Evolutionary conservation across 257 asterid genomes (phyloP).

Genomic region (Solanum chiquidenum): DNA sequence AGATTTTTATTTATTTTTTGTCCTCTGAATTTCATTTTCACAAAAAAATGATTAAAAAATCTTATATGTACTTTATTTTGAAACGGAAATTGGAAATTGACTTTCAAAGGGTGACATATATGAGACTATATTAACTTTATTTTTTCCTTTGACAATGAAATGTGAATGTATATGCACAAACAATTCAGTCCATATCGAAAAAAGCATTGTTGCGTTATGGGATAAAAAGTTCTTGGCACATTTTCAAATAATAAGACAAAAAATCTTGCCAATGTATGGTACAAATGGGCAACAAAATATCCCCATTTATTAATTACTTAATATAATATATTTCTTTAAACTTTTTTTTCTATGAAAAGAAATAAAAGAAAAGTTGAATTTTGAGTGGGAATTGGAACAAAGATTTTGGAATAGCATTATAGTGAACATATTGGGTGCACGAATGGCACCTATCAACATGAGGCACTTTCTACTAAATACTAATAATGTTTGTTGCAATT

Average conservation of each 20-base stretch:
- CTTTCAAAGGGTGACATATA: not conserved
- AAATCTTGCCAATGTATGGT: not conserved
- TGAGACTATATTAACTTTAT: not conserved
- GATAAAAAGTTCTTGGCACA: not conserved
- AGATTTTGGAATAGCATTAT: not conserved
- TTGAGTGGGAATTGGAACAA: not conserved
- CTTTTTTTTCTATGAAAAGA: not conserved
- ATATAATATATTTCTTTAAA: not conserved
- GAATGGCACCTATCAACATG: not conserved
- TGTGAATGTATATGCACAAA: not conserved
- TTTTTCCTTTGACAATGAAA: not conserved
- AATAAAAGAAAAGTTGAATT: not conserved
- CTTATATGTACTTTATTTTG: not conserved
- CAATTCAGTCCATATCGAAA: not conserved
- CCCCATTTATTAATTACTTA: not conserved
- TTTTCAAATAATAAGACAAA: not conserved
- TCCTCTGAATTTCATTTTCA: not conserved
- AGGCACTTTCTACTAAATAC: not conserved
- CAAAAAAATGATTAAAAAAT: not conserved
- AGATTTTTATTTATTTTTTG: not conserved
- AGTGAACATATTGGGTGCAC: not conserved
- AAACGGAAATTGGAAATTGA: not conserved
- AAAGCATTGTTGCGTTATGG: not conserved
- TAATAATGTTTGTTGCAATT: not conserved
- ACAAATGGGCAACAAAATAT: not conserved